Percentiles rank a stretch among this genome's conserved stretches.
Evolutionary conservation across 2,329 filamentous ascomycete genomes (phyloP).

Genomic region (Dactylellina sp.): DNA sequence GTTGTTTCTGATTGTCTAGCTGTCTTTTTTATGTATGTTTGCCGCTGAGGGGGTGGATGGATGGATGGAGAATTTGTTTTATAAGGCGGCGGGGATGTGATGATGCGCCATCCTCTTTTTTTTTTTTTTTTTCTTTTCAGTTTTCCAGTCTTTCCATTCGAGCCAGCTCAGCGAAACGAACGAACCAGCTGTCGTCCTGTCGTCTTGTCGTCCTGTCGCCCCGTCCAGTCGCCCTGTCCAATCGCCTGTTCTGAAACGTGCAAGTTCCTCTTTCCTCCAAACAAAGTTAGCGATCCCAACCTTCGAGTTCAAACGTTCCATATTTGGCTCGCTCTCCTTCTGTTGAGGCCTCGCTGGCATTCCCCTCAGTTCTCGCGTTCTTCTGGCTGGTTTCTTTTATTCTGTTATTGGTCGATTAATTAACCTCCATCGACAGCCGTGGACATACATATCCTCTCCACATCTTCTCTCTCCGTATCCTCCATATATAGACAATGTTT

Average conservation of each 20-base stretch:
- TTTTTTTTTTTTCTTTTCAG: neutral
- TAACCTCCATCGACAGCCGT: too few relatives aligned
- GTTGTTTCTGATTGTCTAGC: neutral
- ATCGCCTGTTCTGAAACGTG: too few relatives aligned
- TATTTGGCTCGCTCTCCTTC: conserved; percentile 28
- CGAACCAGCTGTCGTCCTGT: conserved; percentile 23
- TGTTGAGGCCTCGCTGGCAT: conserved; percentile 28
- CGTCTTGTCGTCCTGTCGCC: conserved; percentile 17
- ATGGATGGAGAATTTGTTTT: neutral
- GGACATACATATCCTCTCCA: neutral
- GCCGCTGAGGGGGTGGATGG: neutral
- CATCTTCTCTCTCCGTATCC: neutral
- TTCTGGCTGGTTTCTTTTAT: too few relatives aligned
- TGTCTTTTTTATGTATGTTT: neutral
- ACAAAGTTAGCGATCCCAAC: too few relatives aligned
- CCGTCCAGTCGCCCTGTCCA: conserved; percentile 11
- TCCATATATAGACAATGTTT: too few relatives aligned
- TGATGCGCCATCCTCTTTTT: conserved; percentile 50
- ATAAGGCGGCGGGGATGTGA: neutral
- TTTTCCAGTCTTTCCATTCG: conserved; percentile 34
- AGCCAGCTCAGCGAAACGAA: too few relatives aligned
- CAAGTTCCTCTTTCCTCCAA: conserved; percentile 20
- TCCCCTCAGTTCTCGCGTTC: too few relatives aligned
- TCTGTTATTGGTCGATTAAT: too few relatives aligned
- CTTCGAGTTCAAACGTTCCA: conserved; percentile 22